Evolutionary conservation across 805 yeast genomes (phyloP), one percentile per base, ranked within the genome.

Genomic region (Alloascoidea hylecoeti): DNA sequence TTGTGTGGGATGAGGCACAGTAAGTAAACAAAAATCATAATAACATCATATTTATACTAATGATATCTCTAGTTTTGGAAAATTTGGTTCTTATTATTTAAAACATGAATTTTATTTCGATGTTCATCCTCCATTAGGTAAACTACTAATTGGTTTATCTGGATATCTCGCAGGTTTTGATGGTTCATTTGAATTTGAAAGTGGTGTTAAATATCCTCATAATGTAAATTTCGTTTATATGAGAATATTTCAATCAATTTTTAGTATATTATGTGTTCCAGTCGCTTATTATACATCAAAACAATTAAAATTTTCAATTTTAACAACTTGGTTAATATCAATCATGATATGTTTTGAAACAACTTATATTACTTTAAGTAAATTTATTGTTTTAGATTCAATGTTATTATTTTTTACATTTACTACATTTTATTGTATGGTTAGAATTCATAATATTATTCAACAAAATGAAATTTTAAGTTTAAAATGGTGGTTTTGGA

Each of bases 1-100:
- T 88, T 23, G 85, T 84, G 35, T 88, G 96, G 96, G 96, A 86
- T 60, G 96, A 86, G 56, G 96, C 96, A 33, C 96, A 88, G 30
- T 23, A 23, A 23, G 30, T 23, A 23, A 23, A 9, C 30, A 23
- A 23, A 9, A 9, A 9, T n/a, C 9, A n/a, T 23, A 9, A 23
- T 9, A 9, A n/a, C 9, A 23, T 9, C 9, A 23, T 9, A n/a
- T 23, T 23, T n/a, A 9, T 9, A 23, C 30, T 23, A 9, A 9
- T 9, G 9, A 9, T n/a, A n/a, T 23, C n/a, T n/a, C 30, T 23
- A 23, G 30, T 63, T 89, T 89, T 57, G 98, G 96, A 38, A 92
- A 89, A 56, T 89, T 89, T 56, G 97, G 96, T 19, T 78, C 95
- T 9, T 79, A 84, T 56, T 89, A 89, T 58, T 64, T 89, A 44